Evolutionary conservation across 371 early-diverging fungal genomes (phyloP).

Genomic region (Haplosporangium sp.): DNA sequence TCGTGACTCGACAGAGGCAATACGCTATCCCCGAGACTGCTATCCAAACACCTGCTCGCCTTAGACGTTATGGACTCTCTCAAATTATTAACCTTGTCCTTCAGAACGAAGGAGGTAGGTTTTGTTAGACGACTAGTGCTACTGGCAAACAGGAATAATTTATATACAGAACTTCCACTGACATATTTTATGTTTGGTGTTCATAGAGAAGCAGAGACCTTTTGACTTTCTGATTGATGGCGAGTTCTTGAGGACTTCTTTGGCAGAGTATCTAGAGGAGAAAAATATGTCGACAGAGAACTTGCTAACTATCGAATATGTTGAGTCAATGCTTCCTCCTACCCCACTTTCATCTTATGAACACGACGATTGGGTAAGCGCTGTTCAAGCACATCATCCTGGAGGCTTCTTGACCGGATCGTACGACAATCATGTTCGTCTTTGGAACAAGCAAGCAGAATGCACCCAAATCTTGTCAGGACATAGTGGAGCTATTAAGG

Average conservation of each 20-base stretch:
- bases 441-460: conserved; percentile 85
- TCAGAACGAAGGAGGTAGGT: conserved; percentile 56
- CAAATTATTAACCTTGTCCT: conserved; percentile 85
- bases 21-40: conserved; percentile 84
- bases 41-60: conserved; percentile 85
- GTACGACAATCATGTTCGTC: conserved; percentile 85
- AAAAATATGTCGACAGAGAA: conserved; percentile 88
- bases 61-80: conserved; percentile 89
- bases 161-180: conserved; percentile 41
- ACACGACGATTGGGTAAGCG: conserved; percentile 96
- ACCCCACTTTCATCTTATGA: conserved; percentile 77
- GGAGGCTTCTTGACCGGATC: conserved; percentile 80
- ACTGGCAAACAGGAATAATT: conserved; percentile 30
- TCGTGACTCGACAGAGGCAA: conserved; percentile 79
- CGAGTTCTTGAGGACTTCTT: conserved; percentile 82
- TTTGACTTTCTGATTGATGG: conserved; percentile 95
- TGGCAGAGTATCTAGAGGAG: conserved; percentile 79
- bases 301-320: conserved; percentile 88
- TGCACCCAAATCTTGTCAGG: conserved; percentile 76
- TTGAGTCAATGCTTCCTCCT: conserved; percentile 91
- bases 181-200: not conserved
- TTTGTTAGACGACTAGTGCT: not conserved
- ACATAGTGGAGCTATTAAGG: conserved; percentile 82
- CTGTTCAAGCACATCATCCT: conserved; percentile 65
- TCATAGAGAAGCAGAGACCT: conserved; percentile 79